Base-by-base conservation (phyloP, 495 filamentous ascomycete genomes). In the Xylaria bambusicola region DNA sequence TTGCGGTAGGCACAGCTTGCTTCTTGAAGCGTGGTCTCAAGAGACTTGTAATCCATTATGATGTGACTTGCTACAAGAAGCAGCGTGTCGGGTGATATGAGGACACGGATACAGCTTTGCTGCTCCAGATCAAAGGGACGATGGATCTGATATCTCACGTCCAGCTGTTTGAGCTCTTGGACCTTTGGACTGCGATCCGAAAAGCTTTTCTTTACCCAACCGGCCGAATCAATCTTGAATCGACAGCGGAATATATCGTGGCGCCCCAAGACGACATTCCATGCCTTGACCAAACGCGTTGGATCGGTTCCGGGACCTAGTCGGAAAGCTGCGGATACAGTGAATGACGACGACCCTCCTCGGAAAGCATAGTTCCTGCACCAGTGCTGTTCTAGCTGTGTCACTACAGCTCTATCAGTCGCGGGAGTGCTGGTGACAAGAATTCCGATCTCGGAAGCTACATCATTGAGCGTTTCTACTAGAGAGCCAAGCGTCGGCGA, bases 1-100 rank as follows among this genome's bases (percentile, higher is more conserved):
- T 29, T 29, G 1, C 13, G 17, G 52, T 74, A 72, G 15, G 57
- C 7, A 7, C 10, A 3, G 7, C n/a, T 13, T 3, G 64, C 65
- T 52, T 74, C 70, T 10, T 44, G 33, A 0, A 74, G 50, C 10
- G 72, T 29, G 1, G 61, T 45, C 29, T 58, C 31, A 18, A 74
- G 58, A 5, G 70, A 60, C 3, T 68, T 70, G 0, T 65, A 47
- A 23, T 74, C 72, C n/a, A 49, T 52, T 29, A 73, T 63, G 36
- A 72, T 69, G 45, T 74, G 72, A 49, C 67, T 73, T 2, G 65
- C 40, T 1, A 63, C 50, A 24, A 70, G 61, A 0, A 70, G 6
- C 21, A 71, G 42, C 8, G 36, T 23, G 0, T 50, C 56, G 3
- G 40, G 24, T 8, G 68, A 58, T 6, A 66, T 18, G 1, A 58